These are phyloP conservation scores for Vaccinium myrtillus DNA, from an alignment of 148 eudicot species.

Conservation along the genomic window DNA sequence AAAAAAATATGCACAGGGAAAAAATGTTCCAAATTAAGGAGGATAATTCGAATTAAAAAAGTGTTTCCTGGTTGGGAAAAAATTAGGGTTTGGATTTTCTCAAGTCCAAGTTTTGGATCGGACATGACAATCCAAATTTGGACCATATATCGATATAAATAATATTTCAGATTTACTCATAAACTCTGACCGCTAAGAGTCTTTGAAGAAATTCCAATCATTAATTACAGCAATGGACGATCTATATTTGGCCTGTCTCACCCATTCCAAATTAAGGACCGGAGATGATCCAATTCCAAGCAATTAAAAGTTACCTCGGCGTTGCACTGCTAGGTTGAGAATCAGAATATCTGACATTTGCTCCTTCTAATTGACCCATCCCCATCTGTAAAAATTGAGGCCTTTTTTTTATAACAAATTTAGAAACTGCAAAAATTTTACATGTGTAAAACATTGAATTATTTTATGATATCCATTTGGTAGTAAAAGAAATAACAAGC, in stretches of 20 bases:
- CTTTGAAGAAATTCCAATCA: no score
- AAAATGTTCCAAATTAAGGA: neutral
- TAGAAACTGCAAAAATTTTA: neutral
- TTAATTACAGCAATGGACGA: no score
- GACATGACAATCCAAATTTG: no score
- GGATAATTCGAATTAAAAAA: neutral
- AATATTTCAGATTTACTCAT: no score
- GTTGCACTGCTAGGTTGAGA: slow-evolving; percentile 28
- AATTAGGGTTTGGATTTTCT: no score
- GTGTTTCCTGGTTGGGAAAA: no score
- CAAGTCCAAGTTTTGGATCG: no score
- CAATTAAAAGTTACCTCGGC: slow-evolving; percentile 28
- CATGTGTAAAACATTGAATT: neutral
- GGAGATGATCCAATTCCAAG: neutral
- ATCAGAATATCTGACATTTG: slow-evolving; percentile 37
- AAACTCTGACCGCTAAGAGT: no score
- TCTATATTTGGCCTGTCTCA: no score
- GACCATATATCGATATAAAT: no score
- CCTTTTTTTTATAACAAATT: neutral
- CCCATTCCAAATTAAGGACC: no score
- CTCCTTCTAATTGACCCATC: slow-evolving; percentile 38
- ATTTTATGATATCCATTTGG: neutral
- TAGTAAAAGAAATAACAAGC: neutral
- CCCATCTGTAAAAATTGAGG: slow-evolving; percentile 42
- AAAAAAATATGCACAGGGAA: neutral